Base-by-base conservation (phyloP, 2,329 filamentous ascomycete genomes). In the Microsporum audouinii region DNA sequence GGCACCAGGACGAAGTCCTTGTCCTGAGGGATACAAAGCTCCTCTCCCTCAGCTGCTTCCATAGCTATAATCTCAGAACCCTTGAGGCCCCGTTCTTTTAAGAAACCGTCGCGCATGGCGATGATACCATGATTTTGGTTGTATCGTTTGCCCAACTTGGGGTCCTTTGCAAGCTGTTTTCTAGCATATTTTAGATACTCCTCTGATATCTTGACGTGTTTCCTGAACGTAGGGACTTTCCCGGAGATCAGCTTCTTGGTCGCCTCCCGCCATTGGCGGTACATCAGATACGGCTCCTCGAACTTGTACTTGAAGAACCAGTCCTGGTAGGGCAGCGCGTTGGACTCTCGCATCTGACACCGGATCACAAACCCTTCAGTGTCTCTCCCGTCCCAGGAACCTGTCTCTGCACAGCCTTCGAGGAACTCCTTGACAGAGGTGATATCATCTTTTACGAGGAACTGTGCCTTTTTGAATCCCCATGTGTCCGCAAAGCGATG, bases 241-340 rank as follows among this genome's bases (percentile, higher is more conserved):
- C 88, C 88, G 0, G 81, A 70, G 66, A 99, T 96, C 61, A 97
- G 75, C 3, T 89, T 83, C 73, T 96, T 97, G 47, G 94, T 99
- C 71, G 89, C 95, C 76, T 99, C 94, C 64, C 94, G 86, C 94
- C 94, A 99, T 77, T 99, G 94, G 29, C 94, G 86, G 76, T 97
- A 99, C 90, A 99, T 95, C 63, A 99, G 78, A 71, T 99, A 99
- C 0, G 94, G 94, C 76, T 99, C 94, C 71, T 99, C 94, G 63
- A 99, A 99, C 77, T 99, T 99, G 83, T 91, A 99, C 76, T 99
- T 99, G 85, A 99, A 99, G 76, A 99, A 99, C 94, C 94, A 99
- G 72, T 99, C 91, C n/a, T 83, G 77, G 72, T 86, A 94, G 0
- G 83, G 81, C 1, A 72, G 73, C 12, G 72, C 71, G 0, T 74